Base-by-base conservation (phyloP, 805 yeast species). In the Ogataea paraovalis region DNA sequence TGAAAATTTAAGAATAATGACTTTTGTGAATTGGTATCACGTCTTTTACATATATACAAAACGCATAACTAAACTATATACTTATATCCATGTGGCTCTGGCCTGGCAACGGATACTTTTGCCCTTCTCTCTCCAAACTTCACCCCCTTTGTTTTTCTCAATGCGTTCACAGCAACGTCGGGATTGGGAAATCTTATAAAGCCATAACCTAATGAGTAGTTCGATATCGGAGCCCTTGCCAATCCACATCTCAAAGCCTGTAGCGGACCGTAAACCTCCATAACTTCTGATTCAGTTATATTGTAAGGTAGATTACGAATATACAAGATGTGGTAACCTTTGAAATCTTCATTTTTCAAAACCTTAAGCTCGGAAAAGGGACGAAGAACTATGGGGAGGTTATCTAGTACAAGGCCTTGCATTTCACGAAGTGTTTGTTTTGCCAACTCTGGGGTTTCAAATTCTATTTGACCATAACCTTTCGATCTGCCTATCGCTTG, bases 121-220 rank as follows among this genome's bases (percentile, higher is more conserved):
- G 83, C 67, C 21, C 64, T 70, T 48, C 82, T 69, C 1, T 74
- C 79, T 39, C 73, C 68, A 46, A 83, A 68, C 30, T 58, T 63
- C 7, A 70, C 50, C 7, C 73, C 78, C 47, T 74, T 66, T 32
- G 75, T 55, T 22, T 58, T 65, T 10, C 56, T 59, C 41, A 82
- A 61, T 1, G 89, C 87, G 25, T 62, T 62, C 5, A 61, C 55
- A 6, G 76, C 82, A 14, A 75, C 64, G 5, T 67, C 74, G 4
- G 52, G 49, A 7, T 60, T 56, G 13, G 72, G 74, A 57, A 80
- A 83, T 54, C 85, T 82, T 28, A 83, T 69, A 54, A 80, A 83
- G 1, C 87, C 88, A 58, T 78, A 80, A 2, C 87, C 87, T 13
- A 63, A 44, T 20, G 65, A 59, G 41, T 55, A 48, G 14, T 52